Evolutionary conservation across 208 protist genomes (phyloP).

Genomic region (Leishmania tarentolae): DNA sequence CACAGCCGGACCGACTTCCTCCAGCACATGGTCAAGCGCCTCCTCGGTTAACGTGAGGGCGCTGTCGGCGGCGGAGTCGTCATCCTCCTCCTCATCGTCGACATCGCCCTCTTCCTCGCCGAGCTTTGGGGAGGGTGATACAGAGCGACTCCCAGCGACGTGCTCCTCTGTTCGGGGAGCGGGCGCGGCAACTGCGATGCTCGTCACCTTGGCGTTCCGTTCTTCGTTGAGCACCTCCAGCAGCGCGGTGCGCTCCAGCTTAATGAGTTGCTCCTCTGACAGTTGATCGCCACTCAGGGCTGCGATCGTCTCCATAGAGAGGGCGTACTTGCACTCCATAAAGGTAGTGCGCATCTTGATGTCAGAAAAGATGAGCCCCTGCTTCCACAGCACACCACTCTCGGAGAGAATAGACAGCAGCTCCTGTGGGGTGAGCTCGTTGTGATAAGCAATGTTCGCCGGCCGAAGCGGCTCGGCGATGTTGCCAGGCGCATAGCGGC

Average conservation of each 20-base stretch:
- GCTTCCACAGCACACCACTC: constrained; percentile 80
- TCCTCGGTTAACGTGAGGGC: constrained; percentile 16
- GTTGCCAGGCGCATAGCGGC: constrained; percentile 29
- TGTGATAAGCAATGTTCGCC: constrained; percentile 54
- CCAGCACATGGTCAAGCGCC: constrained; percentile 22
- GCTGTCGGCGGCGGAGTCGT: constrained; percentile 13
- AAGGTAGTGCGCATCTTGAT: constrained; percentile 55
- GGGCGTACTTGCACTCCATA: constrained; percentile 63
- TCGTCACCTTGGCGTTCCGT: constrained; percentile 2
- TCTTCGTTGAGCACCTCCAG: constrained; percentile 71
- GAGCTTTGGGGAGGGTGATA: constrained; percentile 5
- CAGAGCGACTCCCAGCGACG: not conserved
- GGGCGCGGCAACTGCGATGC: not conserved
- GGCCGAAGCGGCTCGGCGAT: constrained; percentile 39
- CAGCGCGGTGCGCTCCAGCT: constrained; percentile 89
- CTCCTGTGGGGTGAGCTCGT: constrained; percentile 66
- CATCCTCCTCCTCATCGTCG: constrained; percentile 6
- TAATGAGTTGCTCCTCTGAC: constrained; percentile 88
- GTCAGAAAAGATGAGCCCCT: constrained; percentile 73
- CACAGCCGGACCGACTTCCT: constrained; percentile 13
- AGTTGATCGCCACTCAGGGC: constrained; percentile 77
- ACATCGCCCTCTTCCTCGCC: constrained; percentile 7
- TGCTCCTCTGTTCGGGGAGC: not conserved
- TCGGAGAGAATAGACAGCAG: constrained; percentile 75
- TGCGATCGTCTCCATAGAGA: constrained; percentile 79